phyloP scores from a whole-genome alignment of 805 yeast species.

The Myxozyma sirexii region DNA sequence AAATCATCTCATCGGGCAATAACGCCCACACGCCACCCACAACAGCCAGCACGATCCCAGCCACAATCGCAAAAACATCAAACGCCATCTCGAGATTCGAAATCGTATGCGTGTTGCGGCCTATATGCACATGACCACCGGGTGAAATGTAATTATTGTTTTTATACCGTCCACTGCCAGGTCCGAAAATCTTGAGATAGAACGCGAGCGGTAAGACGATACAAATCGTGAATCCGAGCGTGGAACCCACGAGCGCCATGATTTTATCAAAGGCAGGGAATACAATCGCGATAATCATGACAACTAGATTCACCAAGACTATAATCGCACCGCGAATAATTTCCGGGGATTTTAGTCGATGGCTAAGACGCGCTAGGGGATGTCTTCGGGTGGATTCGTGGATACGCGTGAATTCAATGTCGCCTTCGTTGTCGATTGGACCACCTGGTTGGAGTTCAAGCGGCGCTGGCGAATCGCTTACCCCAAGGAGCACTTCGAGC shows the following conservation, averaged over 20 bases:
- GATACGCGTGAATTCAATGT: not conserved
- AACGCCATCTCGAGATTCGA: slow-evolving; percentile 12
- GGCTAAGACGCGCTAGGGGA: slow-evolving; percentile 3
- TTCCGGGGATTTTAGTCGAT: slow-evolving; percentile 1
- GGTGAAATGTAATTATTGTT: slow-evolving; percentile 11
- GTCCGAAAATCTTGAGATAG: slow-evolving; percentile 59
- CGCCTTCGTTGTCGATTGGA: not conserved
- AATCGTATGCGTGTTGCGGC: slow-evolving; percentile 2
- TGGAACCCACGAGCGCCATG: slow-evolving; percentile 79
- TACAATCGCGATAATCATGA: slow-evolving; percentile 61
- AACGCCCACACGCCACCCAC: slow-evolving; percentile 30
- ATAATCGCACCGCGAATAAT: slow-evolving; percentile 42
- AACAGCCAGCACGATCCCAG: slow-evolving; percentile 19
- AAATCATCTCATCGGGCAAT: slow-evolving; percentile 20
- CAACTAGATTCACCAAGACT: slow-evolving; percentile 55
- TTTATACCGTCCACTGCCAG: slow-evolving; percentile 8
- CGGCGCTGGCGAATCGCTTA: slow-evolving; percentile 34
- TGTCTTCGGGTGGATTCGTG: not conserved
- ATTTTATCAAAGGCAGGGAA: slow-evolving; percentile 81
- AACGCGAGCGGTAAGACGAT: slow-evolving; percentile 75
- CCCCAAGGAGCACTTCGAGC: slow-evolving; percentile 56
- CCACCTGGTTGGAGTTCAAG: not conserved
- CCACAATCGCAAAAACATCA: slow-evolving; percentile 19
- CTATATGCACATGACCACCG: slow-evolving; percentile 6
- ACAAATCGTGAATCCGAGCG: slow-evolving; percentile 78